These are phyloP conservation scores for Pestalotiopsis sp. DNA, from an alignment of 2,329 filamentous ascomycete species.

Conservation along the genomic window DNA sequence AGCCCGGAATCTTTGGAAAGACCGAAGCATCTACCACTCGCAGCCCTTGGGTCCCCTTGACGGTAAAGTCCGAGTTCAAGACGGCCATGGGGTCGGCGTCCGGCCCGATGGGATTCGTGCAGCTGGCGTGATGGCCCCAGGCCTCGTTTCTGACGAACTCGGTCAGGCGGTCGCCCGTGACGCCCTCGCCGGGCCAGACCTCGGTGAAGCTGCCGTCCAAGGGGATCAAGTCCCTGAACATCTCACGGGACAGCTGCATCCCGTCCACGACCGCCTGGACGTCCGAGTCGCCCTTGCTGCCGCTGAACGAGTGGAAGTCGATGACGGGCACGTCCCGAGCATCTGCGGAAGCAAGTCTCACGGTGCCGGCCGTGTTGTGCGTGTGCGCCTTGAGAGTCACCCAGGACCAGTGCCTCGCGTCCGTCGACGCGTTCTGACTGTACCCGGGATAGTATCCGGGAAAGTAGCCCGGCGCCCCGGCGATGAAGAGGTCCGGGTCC, in stretches of 20 bases:
- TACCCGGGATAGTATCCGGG: constrained; percentile 21
- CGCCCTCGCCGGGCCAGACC: constrained; percentile 2
- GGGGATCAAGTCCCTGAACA: constrained; percentile 7
- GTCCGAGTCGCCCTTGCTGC: constrained; percentile 33
- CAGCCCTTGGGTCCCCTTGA: constrained; percentile 51
- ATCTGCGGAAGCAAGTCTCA: constrained; percentile 48
- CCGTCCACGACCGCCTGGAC: constrained; percentile 40
- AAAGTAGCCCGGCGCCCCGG: constrained; percentile 19
- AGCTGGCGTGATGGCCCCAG: constrained; percentile 59
- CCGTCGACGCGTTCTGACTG: constrained; percentile 10
- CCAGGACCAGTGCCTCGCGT: constrained; percentile 31
- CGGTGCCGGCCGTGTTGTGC: constrained; percentile 56
- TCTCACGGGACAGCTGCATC: constrained; percentile 8
- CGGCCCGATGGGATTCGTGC: constrained; percentile 55
- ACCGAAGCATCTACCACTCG: constrained; percentile 58
- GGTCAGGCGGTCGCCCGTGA: constrained; percentile 19
- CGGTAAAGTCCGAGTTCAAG: constrained; percentile 54
- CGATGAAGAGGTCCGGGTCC: constrained; percentile 20
- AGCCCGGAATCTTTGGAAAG: constrained; percentile 49
- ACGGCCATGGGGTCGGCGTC: constrained; percentile 54
- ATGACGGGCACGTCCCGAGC: constrained; percentile 56
- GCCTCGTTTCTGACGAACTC: constrained; percentile 42
- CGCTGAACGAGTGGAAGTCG: constrained; percentile 58
- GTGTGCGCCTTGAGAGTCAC: constrained; percentile 39
- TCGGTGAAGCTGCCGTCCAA: constrained; percentile 7